Percentiles rank a stretch among this genome's conserved stretches.
Conservation (phyloP, 805 yeast species). For the Yarrowia sp. region DNA sequence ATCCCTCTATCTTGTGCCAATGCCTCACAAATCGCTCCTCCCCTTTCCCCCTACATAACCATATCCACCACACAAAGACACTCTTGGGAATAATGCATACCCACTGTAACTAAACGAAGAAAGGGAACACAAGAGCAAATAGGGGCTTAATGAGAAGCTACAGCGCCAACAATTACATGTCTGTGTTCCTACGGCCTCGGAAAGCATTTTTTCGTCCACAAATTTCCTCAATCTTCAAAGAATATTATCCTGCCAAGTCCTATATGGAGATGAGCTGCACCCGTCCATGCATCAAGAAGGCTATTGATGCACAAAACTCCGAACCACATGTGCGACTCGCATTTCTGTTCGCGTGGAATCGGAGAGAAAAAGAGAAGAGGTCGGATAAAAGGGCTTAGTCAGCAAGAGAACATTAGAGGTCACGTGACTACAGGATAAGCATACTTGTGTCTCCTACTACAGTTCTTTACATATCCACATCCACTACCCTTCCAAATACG, state of each 20-base stretch:
- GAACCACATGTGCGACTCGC: constrained; percentile 8
- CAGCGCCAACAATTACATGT: neutral
- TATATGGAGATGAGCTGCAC: constrained; percentile 14
- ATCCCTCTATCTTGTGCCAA: neutral
- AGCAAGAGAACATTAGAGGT: too few species aligned
- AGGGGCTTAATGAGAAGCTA: neutral
- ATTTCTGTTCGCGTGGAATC: constrained; percentile 6
- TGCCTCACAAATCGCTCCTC: too few species aligned
- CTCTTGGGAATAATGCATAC: neutral
- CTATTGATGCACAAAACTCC: constrained; percentile 3
- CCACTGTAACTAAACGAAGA: neutral
- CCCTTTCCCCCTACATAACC: too few species aligned
- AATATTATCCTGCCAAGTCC: constrained; percentile 1
- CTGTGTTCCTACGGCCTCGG: too few species aligned
- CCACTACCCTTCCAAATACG: neutral
- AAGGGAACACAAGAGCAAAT: neutral
- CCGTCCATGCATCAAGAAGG: neutral
- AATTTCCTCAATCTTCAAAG: too few species aligned
- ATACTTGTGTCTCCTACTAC: neutral
- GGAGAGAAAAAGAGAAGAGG: neutral
- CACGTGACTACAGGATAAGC: too few species aligned
- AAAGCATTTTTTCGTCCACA: neutral
- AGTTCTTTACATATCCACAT: too few species aligned
- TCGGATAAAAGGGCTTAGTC: neutral
- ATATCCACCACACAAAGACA: neutral